Conservation (phyloP, 208 protist species). For the Trypanosomatidae sp. region DNA sequence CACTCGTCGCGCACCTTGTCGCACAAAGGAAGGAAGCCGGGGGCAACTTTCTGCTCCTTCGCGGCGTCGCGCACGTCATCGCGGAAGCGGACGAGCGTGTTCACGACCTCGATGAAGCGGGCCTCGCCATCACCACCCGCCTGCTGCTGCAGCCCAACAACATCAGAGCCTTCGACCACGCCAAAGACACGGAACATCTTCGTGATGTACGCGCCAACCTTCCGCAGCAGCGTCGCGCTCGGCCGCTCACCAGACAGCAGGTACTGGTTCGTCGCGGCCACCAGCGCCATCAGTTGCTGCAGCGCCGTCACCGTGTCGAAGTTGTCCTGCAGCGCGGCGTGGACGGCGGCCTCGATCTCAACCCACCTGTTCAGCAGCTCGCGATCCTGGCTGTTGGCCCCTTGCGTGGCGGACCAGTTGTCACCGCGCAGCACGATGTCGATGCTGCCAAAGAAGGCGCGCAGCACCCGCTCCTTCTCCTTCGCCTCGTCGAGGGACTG, state of each 20-base stretch:
- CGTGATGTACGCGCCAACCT: conserved; percentile 90
- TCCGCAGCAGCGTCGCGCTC: conserved; percentile 70
- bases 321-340: conserved; percentile 89
- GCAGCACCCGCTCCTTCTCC: conserved; percentile 78
- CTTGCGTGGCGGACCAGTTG: conserved; percentile 38
- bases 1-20: conserved; percentile 79
- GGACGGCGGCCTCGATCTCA: conserved; percentile 66
- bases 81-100: conserved; percentile 76
- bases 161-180: conserved; percentile 77
- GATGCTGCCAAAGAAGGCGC: conserved; percentile 85
- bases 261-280: conserved; percentile 89
- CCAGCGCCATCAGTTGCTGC: conserved; percentile 63
- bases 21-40: no score
- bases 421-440: conserved; percentile 59
- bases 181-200: conserved; percentile 94
- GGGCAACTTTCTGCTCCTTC: conserved; percentile 48
- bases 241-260: conserved; percentile 37
- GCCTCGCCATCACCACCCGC: conserved; percentile 28
- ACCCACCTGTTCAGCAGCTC: conserved; percentile 43
- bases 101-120: conserved; percentile 53
- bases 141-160: conserved; percentile 49
- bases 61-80: conserved; percentile 67
- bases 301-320: conserved; percentile 94
- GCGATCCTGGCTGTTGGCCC: conserved; percentile 52
- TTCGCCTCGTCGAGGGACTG: conserved; percentile 89